These are phyloP conservation scores for Calonectria honghensis DNA, from an alignment of 2,329 filamentous ascomycete species.

Conservation along the genomic window DNA sequence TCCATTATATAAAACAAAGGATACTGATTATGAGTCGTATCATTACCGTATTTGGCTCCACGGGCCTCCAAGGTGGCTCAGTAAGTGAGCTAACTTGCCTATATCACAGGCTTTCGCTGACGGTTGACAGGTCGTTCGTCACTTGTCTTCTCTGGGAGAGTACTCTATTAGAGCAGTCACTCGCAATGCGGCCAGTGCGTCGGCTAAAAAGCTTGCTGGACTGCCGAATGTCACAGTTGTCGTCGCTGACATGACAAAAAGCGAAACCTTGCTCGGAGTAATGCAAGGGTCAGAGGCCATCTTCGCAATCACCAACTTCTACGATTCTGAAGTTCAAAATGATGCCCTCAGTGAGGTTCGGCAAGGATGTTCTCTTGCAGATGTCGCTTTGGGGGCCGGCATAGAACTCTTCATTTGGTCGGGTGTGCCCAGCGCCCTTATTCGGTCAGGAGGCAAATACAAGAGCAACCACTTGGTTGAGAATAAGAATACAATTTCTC, in stretches of 20 bases:
- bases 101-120: not conserved
- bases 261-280: not conserved
- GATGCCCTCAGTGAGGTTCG: not conserved
- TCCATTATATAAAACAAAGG: not conserved
- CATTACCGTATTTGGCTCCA: conserved; percentile 10
- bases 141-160: not conserved
- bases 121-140: not conserved
- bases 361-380: conserved; percentile 1
- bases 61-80: conserved; percentile 4
- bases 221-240: conserved; percentile 4
- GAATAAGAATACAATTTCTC: not conserved
- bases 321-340: not conserved
- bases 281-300: not conserved
- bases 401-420: conserved; percentile 17
- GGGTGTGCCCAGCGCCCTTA: not conserved
- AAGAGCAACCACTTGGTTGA: conserved; percentile 17
- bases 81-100: not conserved
- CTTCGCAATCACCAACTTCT: conserved; percentile 16
- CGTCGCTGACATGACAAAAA: conserved; percentile 1
- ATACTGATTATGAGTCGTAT: not conserved
- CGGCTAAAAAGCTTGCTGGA: not conserved
- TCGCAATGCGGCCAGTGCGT: not conserved
- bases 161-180: conserved; percentile 1
- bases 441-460: not conserved
- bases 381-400: not conserved